phyloP scores from a whole-genome alignment of 768 basidiomycete species.

The Gelatoporia subvermispora region DNA sequence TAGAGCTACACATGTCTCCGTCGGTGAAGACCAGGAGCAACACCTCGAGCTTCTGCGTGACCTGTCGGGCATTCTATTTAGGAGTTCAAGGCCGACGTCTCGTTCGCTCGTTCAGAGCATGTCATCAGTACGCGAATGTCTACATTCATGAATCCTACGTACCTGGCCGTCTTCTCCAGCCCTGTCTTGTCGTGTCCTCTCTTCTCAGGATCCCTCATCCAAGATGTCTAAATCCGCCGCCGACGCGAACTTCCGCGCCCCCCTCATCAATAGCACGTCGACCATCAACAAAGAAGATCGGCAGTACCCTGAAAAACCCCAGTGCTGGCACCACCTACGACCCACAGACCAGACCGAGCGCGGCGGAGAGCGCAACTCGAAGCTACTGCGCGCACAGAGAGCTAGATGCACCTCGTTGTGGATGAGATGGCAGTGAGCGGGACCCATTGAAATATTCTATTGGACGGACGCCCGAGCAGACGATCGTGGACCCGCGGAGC shows the following conservation, averaged over 20 bases:
- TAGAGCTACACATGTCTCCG: conserved; percentile 90
- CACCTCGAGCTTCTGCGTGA: conserved; percentile 88
- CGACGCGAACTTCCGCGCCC: conserved; percentile 72
- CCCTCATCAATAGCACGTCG: conserved; percentile 67
- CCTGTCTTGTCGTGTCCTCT: conserved; percentile 75
- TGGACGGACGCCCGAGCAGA: too few species aligned
- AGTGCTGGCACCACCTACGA: conserved; percentile 73
- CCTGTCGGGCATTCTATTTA: conserved; percentile 79
- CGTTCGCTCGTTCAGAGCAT: conserved; percentile 69
- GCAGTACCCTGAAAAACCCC: conserved; percentile 83
- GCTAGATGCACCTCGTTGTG: too few species aligned
- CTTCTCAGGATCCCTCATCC: conserved; percentile 74
- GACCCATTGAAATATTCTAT: too few species aligned
- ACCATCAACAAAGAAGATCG: conserved; percentile 69
- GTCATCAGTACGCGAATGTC: conserved; percentile 58
- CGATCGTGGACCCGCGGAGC: too few species aligned
- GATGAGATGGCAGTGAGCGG: too few species aligned
- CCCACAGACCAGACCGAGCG: conserved; percentile 72
- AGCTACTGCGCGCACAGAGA: too few species aligned
- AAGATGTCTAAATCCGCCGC: conserved; percentile 97
- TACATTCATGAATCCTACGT: too few species aligned
- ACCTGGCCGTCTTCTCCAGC: too few species aligned
- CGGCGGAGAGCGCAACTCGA: too few species aligned
- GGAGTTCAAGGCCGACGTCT: conserved; percentile 43
- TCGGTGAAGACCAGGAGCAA: conserved; percentile 94